Percentiles rank a stretch among this genome's conserved stretches.
Conservation (phyloP, 495 filamentous ascomycete species). For the Hypoxylon cercidicola region DNA sequence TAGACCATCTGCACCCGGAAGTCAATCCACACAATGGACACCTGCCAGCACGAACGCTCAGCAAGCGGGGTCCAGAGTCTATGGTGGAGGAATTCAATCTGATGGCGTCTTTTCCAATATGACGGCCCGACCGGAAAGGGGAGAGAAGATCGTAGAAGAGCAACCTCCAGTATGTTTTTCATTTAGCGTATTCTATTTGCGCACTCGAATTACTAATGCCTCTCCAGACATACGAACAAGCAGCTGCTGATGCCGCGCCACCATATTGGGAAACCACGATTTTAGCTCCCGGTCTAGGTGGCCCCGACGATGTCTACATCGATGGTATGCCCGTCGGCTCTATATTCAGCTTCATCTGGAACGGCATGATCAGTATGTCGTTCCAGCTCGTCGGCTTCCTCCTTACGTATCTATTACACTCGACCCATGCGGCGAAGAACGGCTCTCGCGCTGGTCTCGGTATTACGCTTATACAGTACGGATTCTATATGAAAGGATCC, state of each 20-base stretch:
- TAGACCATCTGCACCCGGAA: conserved; percentile 21
- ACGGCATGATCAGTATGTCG: conserved; percentile 98
- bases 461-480: conserved; percentile 95
- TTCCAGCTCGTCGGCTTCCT: conserved; percentile 98
- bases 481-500: conserved; percentile 85
- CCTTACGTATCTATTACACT: conserved; percentile 96
- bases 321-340: conserved; percentile 97
- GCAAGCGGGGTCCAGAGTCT: conserved; percentile 53
- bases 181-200: background rate
- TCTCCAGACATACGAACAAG: conserved; percentile 93
- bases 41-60: conserved; percentile 48
- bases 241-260: conserved; percentile 93
- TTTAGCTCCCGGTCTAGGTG: conserved; percentile 83
- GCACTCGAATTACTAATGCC: conserved; percentile 42
- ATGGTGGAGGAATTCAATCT: conserved; percentile 74
- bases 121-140: conserved; percentile 87
- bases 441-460: conserved; percentile 93
- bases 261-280: conserved; percentile 99
- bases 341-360: conserved; percentile 96
- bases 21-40: conserved; percentile 30
- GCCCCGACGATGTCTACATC: conserved; percentile 91
- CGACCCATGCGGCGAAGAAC: conserved; percentile 97
- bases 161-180: conserved; percentile 83
- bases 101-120: conserved; percentile 98
- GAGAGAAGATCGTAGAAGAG: conserved; percentile 84